Conservation (phyloP, 1,139 yeast species). For the Sugiyamaella xylanicola region DNA sequence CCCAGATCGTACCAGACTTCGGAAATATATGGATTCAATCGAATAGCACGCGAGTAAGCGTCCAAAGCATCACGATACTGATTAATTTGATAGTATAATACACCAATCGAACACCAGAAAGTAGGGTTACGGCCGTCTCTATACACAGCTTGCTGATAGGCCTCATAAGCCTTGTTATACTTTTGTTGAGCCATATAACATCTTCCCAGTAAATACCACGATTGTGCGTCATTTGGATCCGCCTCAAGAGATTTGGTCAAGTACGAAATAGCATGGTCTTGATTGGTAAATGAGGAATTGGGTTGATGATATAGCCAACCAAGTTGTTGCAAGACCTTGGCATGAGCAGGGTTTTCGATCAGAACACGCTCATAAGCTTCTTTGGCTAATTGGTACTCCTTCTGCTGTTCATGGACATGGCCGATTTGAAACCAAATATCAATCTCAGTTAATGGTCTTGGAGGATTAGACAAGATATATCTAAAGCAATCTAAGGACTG, state of each 20-base stretch:
- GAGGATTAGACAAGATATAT: slow-evolving; percentile 87
- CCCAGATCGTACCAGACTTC: slow-evolving; percentile 99
- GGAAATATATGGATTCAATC: slow-evolving; percentile 91
- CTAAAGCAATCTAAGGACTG: slow-evolving; percentile 93
- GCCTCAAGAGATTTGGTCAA: slow-evolving; percentile 85
- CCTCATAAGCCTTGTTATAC: slow-evolving; percentile 94
- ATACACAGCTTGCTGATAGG: slow-evolving; percentile 98
- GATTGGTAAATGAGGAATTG: slow-evolving; percentile 68
- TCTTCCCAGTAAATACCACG: slow-evolving; percentile 95
- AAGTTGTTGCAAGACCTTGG: slow-evolving; percentile 91
- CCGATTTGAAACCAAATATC: slow-evolving; percentile 99
- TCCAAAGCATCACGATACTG: slow-evolving; percentile 97
- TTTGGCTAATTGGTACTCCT: slow-evolving; percentile 87
- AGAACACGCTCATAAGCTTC: slow-evolving; percentile 95
- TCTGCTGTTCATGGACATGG: slow-evolving; percentile 89
- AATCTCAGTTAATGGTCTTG: slow-evolving; percentile 92
- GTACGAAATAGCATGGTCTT: slow-evolving; percentile 79
- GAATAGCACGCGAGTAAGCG: slow-evolving; percentile 94
- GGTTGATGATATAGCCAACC: slow-evolving; percentile 96
- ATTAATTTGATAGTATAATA: slow-evolving; percentile 88
- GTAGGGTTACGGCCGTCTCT: slow-evolving; percentile 96
- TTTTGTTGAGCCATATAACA: slow-evolving; percentile 96
- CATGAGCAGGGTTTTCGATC: slow-evolving; percentile 87
- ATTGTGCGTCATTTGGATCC: slow-evolving; percentile 88
- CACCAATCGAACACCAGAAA: slow-evolving; percentile 99